Conservation (phyloP, 352 stramenopile species). For the Detonula confervacea region DNA sequence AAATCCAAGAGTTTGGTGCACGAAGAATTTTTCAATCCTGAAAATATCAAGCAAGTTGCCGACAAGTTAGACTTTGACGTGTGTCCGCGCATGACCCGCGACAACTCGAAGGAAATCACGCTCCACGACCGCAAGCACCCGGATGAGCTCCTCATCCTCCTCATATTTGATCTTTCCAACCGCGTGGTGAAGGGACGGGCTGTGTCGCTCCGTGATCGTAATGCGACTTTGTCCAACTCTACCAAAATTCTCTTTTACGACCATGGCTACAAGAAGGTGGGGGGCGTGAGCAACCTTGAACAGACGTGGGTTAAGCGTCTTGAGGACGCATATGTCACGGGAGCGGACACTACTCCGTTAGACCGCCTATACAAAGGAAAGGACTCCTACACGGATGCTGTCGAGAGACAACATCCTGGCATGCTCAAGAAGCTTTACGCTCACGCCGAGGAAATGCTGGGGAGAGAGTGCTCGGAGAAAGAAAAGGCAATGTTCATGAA, state of each 20-base stretch:
- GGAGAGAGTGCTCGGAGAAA: neutral
- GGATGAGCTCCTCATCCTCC: neutral
- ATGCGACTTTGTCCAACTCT: neutral
- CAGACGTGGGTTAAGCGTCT: neutral
- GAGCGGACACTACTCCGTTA: neutral
- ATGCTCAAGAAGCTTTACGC: neutral
- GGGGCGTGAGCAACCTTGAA: neutral
- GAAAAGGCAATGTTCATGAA: conserved; percentile 11
- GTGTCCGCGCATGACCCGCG: conserved; percentile 1
- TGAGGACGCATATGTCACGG: neutral
- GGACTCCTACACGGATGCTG: neutral
- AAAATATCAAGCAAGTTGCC: neutral
- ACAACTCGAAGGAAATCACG: neutral
- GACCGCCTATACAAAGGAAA: neutral
- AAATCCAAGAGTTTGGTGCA: neutral
- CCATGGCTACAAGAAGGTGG: neutral
- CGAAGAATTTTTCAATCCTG: neutral
- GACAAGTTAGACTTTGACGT: conserved; percentile 3
- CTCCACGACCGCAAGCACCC: neutral
- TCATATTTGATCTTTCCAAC: conserved; percentile 13
- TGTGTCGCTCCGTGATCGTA: neutral
- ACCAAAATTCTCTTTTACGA: conserved; percentile 11
- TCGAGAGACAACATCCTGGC: neutral
- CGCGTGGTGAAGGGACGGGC: neutral
- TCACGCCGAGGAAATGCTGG: neutral